phyloP scores from a whole-genome alignment of 805 yeast species.

The Candida insectalens region DNA sequence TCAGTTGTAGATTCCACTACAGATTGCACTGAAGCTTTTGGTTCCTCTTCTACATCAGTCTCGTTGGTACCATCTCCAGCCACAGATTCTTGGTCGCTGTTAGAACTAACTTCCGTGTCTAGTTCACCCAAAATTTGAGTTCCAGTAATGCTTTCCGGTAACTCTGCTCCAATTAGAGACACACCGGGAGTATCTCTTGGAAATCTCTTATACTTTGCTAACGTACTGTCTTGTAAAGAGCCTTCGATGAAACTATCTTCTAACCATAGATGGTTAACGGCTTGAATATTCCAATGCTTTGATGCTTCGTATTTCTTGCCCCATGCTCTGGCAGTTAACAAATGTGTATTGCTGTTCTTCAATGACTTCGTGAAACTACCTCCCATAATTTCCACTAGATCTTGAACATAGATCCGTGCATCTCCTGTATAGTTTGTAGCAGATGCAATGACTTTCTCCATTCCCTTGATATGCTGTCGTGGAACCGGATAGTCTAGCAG shows the following conservation, averaged over 20 bases:
- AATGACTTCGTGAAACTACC: conserved; percentile 65
- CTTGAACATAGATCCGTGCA: conserved; percentile 63
- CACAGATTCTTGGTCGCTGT: too few relatives aligned
- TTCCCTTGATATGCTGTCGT: conserved; percentile 38
- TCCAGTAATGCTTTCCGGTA: too few relatives aligned
- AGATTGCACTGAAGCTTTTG: too few relatives aligned
- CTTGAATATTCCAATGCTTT: conserved; percentile 50
- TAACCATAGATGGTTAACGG: conserved; percentile 80
- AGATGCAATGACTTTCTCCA: conserved; percentile 47
- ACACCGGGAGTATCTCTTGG: conserved; percentile 28
- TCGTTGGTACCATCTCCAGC: too few relatives aligned
- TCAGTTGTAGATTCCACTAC: too few relatives aligned
- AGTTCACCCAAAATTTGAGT: too few relatives aligned
- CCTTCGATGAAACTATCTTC: conserved; percentile 69
- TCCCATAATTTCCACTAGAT: conserved; percentile 58
- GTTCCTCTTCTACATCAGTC: too few relatives aligned
- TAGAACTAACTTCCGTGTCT: too few relatives aligned
- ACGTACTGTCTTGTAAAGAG: conserved; percentile 37
- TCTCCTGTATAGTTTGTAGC: conserved; percentile 82
- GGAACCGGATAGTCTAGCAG: conserved; percentile 68
- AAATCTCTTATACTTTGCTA: conserved; percentile 39
- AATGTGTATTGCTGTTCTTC: conserved; percentile 56
- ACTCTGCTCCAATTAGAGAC: too few relatives aligned
- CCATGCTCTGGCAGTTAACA: conserved; percentile 53
- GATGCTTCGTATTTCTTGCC: conserved; percentile 70